Conservation (phyloP, 805 yeast species). For the Candida succiphila region DNA sequence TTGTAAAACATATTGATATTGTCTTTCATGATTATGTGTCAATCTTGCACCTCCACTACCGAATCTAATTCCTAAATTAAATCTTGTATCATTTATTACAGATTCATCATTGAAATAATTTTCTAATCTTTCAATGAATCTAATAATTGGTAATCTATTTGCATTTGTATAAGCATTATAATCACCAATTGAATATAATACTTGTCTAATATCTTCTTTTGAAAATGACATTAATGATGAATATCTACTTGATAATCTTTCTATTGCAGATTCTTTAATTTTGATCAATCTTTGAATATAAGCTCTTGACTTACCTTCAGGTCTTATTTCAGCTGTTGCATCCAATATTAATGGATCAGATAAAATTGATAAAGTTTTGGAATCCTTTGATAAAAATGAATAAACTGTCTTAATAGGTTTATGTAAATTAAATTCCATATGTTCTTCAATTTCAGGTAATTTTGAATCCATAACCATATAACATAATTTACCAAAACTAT, state of each 20-base stretch:
- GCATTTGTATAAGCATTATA: slow-evolving; percentile 63
- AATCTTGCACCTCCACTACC: slow-evolving; percentile 65
- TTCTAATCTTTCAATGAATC: slow-evolving; percentile 49
- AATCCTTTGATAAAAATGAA: slow-evolving; percentile 29
- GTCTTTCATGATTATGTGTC: slow-evolving; percentile 65
- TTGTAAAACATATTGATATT: slow-evolving; percentile 65
- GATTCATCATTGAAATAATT: slow-evolving; percentile 27
- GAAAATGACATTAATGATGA: slow-evolving; percentile 27
- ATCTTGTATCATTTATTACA: slow-evolving; percentile 13
- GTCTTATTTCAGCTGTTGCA: slow-evolving; percentile 61
- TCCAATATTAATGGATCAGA: slow-evolving; percentile 48
- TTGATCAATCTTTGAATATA: slow-evolving; percentile 51
- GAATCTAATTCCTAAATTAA: slow-evolving; percentile 50
- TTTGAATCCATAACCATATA: slow-evolving; percentile 83
- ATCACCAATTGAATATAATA: slow-evolving; percentile 70
- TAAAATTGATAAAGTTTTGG: slow-evolving; percentile 31
- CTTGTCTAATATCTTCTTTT: slow-evolving; percentile 60
- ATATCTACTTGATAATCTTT: slow-evolving; percentile 42
- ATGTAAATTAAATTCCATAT: slow-evolving; percentile 68
- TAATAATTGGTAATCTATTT: slow-evolving; percentile 56
- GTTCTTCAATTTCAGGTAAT: slow-evolving; percentile 56
- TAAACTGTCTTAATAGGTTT: slow-evolving; percentile 62
- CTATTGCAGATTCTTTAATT: slow-evolving; percentile 62
- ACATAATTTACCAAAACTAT: slow-evolving; percentile 68
- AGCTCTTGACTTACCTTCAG: slow-evolving; percentile 44